Conservation (phyloP, 1,284 basidiomycete genomes). For the Pyrrhoderma noxium region DNA sequence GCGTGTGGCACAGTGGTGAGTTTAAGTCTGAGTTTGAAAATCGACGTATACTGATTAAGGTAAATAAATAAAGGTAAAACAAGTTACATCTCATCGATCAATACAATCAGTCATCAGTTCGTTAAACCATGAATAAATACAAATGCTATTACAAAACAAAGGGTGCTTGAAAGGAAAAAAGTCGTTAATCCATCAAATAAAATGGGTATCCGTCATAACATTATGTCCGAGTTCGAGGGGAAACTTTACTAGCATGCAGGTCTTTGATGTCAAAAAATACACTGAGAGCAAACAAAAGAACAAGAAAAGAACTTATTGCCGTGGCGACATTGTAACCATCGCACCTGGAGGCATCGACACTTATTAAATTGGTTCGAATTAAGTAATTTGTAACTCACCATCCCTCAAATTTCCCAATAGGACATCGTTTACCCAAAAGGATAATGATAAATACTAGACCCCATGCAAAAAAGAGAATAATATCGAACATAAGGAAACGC, state of each 20-base stretch:
- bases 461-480: constrained; percentile 46
- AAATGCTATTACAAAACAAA: no score
- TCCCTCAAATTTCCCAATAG: constrained; percentile 50
- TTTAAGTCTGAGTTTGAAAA: no score
- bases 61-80: no score
- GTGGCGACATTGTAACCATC: constrained; percentile 60
- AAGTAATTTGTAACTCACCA: constrained; percentile 40
- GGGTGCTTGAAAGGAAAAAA: no score
- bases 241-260: constrained; percentile 45
- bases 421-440: constrained; percentile 53
- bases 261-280: constrained; percentile 63
- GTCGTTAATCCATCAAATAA: no score
- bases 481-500: constrained; percentile 45
- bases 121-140: no score
- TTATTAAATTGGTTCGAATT: constrained; percentile 5
- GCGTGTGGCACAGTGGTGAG: no score
- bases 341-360: constrained; percentile 39
- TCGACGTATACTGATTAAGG: no score
- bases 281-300: constrained; percentile 46
- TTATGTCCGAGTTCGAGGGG: constrained; percentile 38
- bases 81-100: no score
- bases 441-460: constrained; percentile 52
- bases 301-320: constrained; percentile 51
- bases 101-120: no score
- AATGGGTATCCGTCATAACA: no score